Evolutionary conservation across 352 stramenopile species (phyloP), one percentile per base, ranked within the genome.

Genomic region (Pythium sukuiense): DNA sequence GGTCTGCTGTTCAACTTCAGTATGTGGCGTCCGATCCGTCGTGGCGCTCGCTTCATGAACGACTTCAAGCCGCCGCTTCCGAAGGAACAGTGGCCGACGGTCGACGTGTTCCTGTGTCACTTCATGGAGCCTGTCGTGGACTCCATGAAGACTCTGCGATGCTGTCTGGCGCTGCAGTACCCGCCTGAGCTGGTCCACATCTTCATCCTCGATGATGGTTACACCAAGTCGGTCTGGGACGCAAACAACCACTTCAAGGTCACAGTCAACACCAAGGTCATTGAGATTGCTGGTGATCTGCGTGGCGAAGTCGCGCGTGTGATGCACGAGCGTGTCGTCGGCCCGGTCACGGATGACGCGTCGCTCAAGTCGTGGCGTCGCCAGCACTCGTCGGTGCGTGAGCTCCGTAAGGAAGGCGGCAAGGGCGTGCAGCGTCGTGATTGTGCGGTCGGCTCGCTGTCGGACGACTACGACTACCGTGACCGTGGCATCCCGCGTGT

Each of bases 241-340:
- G 86, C 86, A 20, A 95, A 95, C 76, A 95, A 94, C 75, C 84
- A 95, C 71, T 92, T 93, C 73, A 94, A 96, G 77, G 86, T 95
- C 14, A 87, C 87, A 24, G 85, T 97, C 27, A 95, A 96, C 84
- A 95, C 86, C 6, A 93, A 93, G 73, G 84, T 94, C 24, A 97
- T 95, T 73, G 88, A 97, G 55, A 71, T 90, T 53, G 76, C 73
- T 59, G 89, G 89, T 74, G 89, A 96, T 43, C 67, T 96, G 64
- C 86, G 88, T 59, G 83, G 83, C 13, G 88, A 96, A 33, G 61
- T 96, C 2, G 86, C 88, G 0, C 86, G 83, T 13, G 41, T 96
- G 9, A 96, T 96, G 88, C 83, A 96, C 77, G 88, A 96, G 63
- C 88, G 88, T 52, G 74, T 96, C 0, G 85, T 95, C 0, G 85